A percentile compares a stretch with the other conserved stretches of the same genome.
These are phyloP conservation scores for Amanita rubescens DNA, from an alignment of 768 basidiomycete genomes.

Conservation along the genomic window DNA sequence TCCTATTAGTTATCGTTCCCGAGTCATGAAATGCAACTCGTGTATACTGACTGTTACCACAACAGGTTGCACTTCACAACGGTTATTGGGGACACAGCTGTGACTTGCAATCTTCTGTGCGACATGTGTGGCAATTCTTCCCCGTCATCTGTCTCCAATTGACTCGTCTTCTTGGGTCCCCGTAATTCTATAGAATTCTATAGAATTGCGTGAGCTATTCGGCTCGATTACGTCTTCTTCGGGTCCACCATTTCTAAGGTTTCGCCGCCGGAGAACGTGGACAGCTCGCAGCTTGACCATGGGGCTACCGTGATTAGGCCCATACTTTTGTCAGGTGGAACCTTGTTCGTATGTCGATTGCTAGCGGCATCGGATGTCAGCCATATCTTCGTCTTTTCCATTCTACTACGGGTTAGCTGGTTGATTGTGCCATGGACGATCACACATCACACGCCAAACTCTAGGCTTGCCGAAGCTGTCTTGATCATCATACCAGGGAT, in stretches of 20 bases:
- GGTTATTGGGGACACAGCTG: not conserved
- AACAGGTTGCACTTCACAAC: not conserved
- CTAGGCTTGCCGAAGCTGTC: not conserved
- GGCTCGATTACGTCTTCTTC: not conserved
- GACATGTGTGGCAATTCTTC: not conserved
- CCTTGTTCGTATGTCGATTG: not conserved
- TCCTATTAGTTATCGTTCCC: constrained; percentile 1
- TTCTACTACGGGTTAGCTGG: constrained; percentile 1
- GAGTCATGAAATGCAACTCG: not conserved
- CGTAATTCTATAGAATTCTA: not conserved
- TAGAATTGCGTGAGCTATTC: not conserved
- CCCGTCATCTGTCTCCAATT: not conserved
- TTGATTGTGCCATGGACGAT: not conserved
- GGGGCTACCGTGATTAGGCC: not conserved
- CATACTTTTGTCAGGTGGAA: constrained; percentile 1
- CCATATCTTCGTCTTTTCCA: not conserved
- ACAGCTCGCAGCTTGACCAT: not conserved
- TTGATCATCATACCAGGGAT: not conserved
- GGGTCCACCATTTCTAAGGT: not conserved
- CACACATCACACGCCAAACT: not conserved
- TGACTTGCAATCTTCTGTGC: not conserved
- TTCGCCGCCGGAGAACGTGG: not conserved
- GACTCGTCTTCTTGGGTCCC: not conserved
- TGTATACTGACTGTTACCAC: not conserved
- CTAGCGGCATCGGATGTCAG: not conserved